Conservation (phyloP, 2,329 filamentous ascomycete genomes). For the Teratosphaeria nubilosa region DNA sequence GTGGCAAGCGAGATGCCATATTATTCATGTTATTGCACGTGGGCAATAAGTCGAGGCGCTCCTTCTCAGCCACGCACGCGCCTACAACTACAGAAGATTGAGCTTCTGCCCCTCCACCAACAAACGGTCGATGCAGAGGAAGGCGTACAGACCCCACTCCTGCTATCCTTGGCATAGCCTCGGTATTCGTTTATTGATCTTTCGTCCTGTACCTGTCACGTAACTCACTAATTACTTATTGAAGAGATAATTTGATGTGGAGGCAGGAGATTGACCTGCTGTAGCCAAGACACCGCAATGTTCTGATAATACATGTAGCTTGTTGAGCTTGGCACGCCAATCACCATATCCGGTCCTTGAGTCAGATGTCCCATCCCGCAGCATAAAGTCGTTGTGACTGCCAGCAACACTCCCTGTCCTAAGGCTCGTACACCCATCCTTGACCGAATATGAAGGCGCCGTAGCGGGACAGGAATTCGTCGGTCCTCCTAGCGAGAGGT, state of each 20-base stretch:
- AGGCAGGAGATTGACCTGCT: too few species aligned
- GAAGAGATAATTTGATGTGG: too few species aligned
- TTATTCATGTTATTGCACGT: background rate
- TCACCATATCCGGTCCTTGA: too few species aligned
- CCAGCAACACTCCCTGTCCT: too few species aligned
- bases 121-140: background rate
- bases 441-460: background rate
- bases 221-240: too few species aligned
- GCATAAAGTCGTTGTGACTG: too few species aligned
- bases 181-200: background rate
- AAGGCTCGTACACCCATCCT: background rate
- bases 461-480: background rate
- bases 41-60: background rate
- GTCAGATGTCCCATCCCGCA: too few species aligned
- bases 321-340: too few species aligned
- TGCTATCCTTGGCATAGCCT: background rate
- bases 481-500: background rate
- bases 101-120: background rate
- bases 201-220: too few species aligned
- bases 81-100: background rate
- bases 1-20: background rate
- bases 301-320: too few species aligned
- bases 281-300: too few species aligned
- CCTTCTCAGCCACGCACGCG: background rate
- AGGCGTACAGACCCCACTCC: background rate